These are phyloP conservation scores for Mycena vitilis DNA, from an alignment of 768 basidiomycete species.

Conservation along the genomic window DNA sequence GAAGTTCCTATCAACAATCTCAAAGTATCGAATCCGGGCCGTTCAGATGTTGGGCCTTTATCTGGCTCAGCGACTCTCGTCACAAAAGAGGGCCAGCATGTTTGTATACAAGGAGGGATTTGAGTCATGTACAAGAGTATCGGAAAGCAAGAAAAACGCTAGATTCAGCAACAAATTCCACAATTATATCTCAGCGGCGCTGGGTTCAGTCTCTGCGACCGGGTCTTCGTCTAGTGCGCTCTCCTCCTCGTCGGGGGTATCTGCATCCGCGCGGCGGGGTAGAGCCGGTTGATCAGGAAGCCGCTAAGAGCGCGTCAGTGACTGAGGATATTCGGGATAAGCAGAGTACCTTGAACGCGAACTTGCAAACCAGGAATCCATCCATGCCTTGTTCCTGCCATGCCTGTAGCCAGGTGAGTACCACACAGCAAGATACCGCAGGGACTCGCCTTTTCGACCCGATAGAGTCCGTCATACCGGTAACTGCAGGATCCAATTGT, in stretches of 20 bases:
- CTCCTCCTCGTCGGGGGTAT: slow-evolving; percentile 30
- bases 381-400: slow-evolving; percentile 83
- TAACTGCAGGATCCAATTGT: slow-evolving; percentile 59
- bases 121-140: not conserved
- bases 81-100: no score
- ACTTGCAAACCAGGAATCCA: slow-evolving; percentile 88
- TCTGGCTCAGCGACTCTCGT: no score
- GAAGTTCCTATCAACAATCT: no score
- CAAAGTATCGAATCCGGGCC: no score
- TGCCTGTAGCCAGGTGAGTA: slow-evolving; percentile 53
- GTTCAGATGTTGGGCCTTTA: no score
- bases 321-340: not conserved
- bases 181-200: not conserved
- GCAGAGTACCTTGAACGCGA: slow-evolving; percentile 74
- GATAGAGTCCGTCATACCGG: slow-evolving; percentile 91
- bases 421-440: not conserved
- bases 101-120: not conserved
- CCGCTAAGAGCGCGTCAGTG: slow-evolving; percentile 51
- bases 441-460: slow-evolving; percentile 70
- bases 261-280: slow-evolving; percentile 44
- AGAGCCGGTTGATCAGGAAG: slow-evolving; percentile 67
- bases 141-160: not conserved
- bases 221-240: slow-evolving; percentile 22
- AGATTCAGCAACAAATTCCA: not conserved
- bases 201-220: not conserved